A percentile compares a stretch with the other conserved stretches of the same genome.
phyloP scores from a whole-genome alignment of 2,329 filamentous ascomycete species.

The Cordyceps tenuipes region DNA sequence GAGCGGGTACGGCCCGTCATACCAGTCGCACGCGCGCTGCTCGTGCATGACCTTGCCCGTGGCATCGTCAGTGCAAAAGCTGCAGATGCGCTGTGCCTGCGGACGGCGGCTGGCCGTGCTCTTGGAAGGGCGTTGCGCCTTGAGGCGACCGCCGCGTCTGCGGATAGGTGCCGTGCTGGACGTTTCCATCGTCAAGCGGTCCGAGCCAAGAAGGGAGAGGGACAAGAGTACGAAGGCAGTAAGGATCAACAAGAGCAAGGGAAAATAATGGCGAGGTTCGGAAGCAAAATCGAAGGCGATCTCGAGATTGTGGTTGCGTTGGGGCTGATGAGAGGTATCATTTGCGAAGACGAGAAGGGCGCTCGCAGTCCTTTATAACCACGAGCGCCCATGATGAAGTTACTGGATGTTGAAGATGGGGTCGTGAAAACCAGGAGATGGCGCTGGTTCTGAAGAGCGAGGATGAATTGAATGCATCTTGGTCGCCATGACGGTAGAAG shows the following conservation, averaged over 20 bases:
- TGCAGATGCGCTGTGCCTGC: constrained; percentile 6
- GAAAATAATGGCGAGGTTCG: no score
- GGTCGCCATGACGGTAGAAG: not conserved
- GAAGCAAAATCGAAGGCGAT: no score
- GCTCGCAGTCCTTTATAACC: not conserved
- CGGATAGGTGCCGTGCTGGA: not conserved
- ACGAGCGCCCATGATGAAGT: not conserved
- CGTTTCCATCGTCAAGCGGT: no score
- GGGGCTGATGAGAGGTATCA: not conserved
- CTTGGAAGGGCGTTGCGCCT: not conserved
- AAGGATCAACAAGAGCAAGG: no score
- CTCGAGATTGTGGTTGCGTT: not conserved
- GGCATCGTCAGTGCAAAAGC: constrained; percentile 13
- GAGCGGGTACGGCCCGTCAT: constrained; percentile 9
- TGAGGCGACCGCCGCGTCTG: not conserved
- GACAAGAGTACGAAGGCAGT: no score
- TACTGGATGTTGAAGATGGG: not conserved
- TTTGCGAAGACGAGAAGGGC: not conserved
- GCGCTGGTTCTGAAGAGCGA: not conserved
- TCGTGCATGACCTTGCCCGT: constrained; percentile 5
- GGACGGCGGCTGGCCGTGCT: not conserved
- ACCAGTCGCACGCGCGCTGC: constrained; percentile 13
- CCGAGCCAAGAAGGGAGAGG: no score
- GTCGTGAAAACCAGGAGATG: not conserved
- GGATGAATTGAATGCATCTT: not conserved